phyloP scores from a whole-genome alignment of 805 yeast genomes.

The Wickerhamiella dianesei region DNA sequence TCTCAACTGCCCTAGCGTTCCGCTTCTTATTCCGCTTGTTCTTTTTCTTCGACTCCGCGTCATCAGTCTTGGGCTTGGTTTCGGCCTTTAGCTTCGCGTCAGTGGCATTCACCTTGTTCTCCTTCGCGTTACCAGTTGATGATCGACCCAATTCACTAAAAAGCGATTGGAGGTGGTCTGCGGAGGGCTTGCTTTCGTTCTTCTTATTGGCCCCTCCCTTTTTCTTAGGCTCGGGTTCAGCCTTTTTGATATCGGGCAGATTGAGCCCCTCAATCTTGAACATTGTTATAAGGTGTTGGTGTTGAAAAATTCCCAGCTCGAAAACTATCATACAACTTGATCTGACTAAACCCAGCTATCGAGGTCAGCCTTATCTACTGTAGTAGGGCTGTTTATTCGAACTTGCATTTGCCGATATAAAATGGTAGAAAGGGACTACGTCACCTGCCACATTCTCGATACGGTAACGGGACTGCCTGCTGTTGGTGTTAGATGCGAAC shows the following conservation, averaged over 20 bases:
- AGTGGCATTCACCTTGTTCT: no score
- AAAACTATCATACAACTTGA: not conserved
- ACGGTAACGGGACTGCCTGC: conserved; percentile 81
- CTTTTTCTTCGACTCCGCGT: conserved; percentile 3
- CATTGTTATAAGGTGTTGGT: no score
- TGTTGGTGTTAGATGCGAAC: conserved; percentile 50
- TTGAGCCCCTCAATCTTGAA: conserved; percentile 9
- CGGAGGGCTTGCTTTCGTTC: conserved; percentile 18
- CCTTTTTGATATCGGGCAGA: conserved; percentile 3
- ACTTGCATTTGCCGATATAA: no score
- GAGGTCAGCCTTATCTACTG: no score
- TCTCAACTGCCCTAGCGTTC: conserved; percentile 9
- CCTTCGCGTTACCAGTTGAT: conserved; percentile 6
- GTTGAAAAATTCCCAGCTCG: no score
- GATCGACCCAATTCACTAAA: conserved; percentile 12
- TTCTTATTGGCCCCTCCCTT: conserved; percentile 17
- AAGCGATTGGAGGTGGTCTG: conserved; percentile 14
- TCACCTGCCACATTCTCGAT: conserved; percentile 83
- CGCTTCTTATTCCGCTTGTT: conserved; percentile 15
- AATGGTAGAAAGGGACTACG: conserved; percentile 34
- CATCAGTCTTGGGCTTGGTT: conserved; percentile 2
- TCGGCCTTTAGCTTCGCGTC: conserved; percentile 7
- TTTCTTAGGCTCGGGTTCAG: conserved; percentile 11
- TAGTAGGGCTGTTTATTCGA: no score
- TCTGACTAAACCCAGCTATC: not conserved